Conservation (phyloP, 345 rosid genomes). For the Xanthoceras sorbifolium region DNA sequence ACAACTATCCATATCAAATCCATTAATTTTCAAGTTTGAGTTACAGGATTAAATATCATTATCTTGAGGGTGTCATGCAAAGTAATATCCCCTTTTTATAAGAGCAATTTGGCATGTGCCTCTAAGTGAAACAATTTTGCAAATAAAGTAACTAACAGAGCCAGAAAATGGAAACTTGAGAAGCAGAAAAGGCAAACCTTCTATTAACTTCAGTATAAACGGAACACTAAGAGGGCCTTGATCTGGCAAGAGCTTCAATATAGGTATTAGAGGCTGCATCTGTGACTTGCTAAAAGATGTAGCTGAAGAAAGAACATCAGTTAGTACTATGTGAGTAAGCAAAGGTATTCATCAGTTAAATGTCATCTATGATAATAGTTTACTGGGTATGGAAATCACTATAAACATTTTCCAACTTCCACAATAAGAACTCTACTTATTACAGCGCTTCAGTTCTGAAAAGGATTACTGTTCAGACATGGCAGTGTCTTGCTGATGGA, state of each 20-base stretch:
- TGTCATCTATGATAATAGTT: background rate
- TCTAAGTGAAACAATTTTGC: background rate
- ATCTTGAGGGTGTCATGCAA: too few species aligned
- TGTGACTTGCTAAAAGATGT: slow-evolving; percentile 67
- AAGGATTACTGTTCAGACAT: background rate
- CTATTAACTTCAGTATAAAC: slow-evolving; percentile 39
- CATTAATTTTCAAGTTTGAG: background rate
- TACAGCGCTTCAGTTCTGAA: background rate
- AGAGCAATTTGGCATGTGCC: too few species aligned
- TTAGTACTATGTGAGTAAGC: background rate
- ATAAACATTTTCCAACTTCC: background rate
- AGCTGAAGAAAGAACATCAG: slow-evolving; percentile 49
- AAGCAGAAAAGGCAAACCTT: slow-evolving; percentile 45
- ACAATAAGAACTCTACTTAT: background rate
- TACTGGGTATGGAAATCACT: background rate
- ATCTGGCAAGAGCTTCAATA: slow-evolving; percentile 54
- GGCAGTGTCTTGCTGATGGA: background rate
- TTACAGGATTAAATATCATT: background rate
- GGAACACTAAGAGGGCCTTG: slow-evolving; percentile 35
- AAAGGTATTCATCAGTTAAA: background rate
- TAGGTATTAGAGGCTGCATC: slow-evolving; percentile 53
- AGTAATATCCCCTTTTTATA: background rate
- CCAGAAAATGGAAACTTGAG: slow-evolving; percentile 13
- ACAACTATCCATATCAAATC: background rate
- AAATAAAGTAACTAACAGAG: slow-evolving; percentile 8